Base-by-base conservation (phyloP, 176 grass and related monocot species). In the Carex scoparia region DNA sequence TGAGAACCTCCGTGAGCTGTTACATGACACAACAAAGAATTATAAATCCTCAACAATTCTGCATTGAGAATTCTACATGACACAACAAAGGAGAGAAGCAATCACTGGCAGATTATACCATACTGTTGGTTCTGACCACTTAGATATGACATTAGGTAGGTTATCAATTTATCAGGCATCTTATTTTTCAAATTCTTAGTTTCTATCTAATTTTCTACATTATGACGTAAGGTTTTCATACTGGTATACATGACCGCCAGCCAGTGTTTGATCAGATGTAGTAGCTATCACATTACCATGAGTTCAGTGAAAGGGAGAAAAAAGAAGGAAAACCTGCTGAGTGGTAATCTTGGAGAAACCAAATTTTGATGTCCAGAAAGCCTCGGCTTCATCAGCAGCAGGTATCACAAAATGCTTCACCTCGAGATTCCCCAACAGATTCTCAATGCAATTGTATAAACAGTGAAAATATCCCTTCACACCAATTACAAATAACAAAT, bases 351-450 rank as follows among this genome's bases (percentile, higher is more conserved):
- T 93, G 44, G 78, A 81, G 28, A 98, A 98, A 54, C 96, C 88
- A 72, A 95, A 98, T 84, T 89, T 89, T 61, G 90, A 78, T 38
- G 93, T 98, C 96, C 96, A 98, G 54, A 95, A 95, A 51, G 90
- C 88, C 60, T 87, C 91, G 1, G 96, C 91, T 87, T 94, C 96
- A 7, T 95, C 86, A 42, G 96, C 96, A 18, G 96, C 89, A 15
- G 96, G 96, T 13, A 98, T 86, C 37, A 98, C 73, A 84, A 98
- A 95, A 85, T 98, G 91, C 70, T 94, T 95, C 71, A 98, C 96
- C 65, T 89, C 82, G 27, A 98, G 87, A 49, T 71, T 88, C 27
- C 60, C 61, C 87, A 98, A 83, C 70, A 95, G 18, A 18, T 69
- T 86, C 87, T 94, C 91, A n/a, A 98, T 91, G 88, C 90, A 90